Base-by-base conservation (phyloP, 495 filamentous ascomycete species). In the Aspergillus biplanus region DNA sequence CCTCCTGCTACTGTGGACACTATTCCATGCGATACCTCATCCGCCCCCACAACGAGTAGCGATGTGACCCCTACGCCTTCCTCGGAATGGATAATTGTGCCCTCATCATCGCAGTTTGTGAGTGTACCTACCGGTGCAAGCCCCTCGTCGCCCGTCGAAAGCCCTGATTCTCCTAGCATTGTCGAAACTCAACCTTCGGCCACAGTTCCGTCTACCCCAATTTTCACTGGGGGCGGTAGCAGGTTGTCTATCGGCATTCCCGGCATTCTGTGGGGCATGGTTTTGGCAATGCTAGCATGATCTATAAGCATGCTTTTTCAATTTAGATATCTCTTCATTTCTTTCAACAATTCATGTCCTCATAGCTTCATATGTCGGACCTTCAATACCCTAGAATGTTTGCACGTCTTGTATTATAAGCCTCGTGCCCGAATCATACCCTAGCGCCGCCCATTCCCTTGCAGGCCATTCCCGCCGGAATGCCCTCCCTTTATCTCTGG, bases 171-270 rank as follows among this genome's bases (percentile, higher is more conserved):
- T 3, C 35, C 27, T n/a, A 59, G n/a, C 35, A 32, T 48, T 15
- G 32, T 39, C 53, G 7, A 8, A 2, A 35, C 52, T 5, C 34
- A 55, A 8, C 33, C 48, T 1, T 58, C 69, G 3, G 52, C 74
- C 4, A 65, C 67, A 15, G 62, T 58, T 16, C 69, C 68, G 16
- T 35, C 49, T 13, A 63, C 54, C 46, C 65, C 74, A 7, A 55
- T 73, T 15, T 76, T 75, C 57, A 78, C 75, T 8, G 71, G 71
- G 9, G 66, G 63, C 31, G 75, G 69, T 4, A 65, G 60, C 53
- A 70, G 61, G 53, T 27, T 72, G 32, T 69, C 67, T n/a, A n/a
- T 70, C 3, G 62, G 69, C 50, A 52, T 67, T 16, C 54, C 69
- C 4, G 52, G 60, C 8, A 18, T 73, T 13, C 42, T 69, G 21